phyloP scores from a whole-genome alignment of 805 yeast genomes.

The Starmerella tilneyi region DNA sequence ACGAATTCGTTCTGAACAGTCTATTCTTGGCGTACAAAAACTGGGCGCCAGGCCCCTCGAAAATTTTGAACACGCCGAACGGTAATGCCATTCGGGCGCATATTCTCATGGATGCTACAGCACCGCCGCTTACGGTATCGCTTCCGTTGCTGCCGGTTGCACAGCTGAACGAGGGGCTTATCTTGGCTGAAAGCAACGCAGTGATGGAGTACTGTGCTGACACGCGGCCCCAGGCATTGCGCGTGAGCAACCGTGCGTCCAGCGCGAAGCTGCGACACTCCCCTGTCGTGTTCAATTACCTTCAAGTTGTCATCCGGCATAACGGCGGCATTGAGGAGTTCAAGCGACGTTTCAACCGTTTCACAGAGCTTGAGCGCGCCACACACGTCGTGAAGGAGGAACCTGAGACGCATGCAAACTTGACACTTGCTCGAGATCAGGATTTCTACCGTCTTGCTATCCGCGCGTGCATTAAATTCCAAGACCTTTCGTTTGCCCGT shows the following conservation, averaged over 20 bases:
- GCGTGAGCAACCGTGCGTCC: slow-evolving; percentile 35
- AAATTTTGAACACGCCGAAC: slow-evolving; percentile 25
- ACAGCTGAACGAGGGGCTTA: slow-evolving; percentile 34
- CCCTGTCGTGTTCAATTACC: slow-evolving; percentile 32
- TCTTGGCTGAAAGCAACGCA: slow-evolving; percentile 69
- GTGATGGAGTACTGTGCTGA: slow-evolving; percentile 50
- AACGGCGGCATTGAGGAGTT: slow-evolving; percentile 32
- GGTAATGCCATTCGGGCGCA: slow-evolving; percentile 27
- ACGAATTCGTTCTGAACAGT: slow-evolving; percentile 27
- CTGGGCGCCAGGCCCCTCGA: slow-evolving; percentile 27
- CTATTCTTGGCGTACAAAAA: slow-evolving; percentile 30
- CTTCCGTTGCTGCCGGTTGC: slow-evolving; percentile 66
- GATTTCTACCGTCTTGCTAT: slow-evolving; percentile 51
- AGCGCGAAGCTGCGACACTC: slow-evolving; percentile 2
- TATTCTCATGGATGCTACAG: slow-evolving; percentile 20
- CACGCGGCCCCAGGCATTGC: slow-evolving; percentile 38
- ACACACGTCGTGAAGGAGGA: not conserved
- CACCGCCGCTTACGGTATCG: slow-evolving; percentile 16
- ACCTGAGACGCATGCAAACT: not conserved
- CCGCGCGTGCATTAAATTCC: slow-evolving; percentile 52
- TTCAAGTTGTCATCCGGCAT: slow-evolving; percentile 39
- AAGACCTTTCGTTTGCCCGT: slow-evolving; percentile 50
- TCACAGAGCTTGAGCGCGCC: slow-evolving; percentile 15
- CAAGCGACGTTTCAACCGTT: slow-evolving; percentile 31
- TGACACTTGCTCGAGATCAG: slow-evolving; percentile 33